Conservation (phyloP, 1,139 yeast species). For the Candida sp. region DNA sequence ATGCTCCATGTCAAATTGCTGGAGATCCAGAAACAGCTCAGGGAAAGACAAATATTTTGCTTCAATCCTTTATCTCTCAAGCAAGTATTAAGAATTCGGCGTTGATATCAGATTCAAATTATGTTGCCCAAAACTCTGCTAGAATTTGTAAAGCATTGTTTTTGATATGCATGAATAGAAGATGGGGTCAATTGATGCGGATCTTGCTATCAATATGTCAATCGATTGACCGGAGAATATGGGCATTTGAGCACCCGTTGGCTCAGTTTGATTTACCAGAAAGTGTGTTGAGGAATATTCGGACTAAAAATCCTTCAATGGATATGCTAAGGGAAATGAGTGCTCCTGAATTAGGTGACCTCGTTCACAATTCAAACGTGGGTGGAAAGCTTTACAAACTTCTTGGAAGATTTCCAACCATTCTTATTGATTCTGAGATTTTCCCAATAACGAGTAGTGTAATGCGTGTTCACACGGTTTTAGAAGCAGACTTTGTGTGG, state of each 20-base stretch:
- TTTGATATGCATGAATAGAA: conserved; percentile 76
- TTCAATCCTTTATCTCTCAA: conserved; percentile 86
- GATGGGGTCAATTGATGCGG: conserved; percentile 84
- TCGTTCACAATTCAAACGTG: conserved; percentile 77
- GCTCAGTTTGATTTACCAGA: conserved; percentile 81
- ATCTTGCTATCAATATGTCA: conserved; percentile 79
- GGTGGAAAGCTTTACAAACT: conserved; percentile 62
- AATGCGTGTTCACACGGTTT: conserved; percentile 68
- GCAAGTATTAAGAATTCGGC: conserved; percentile 75
- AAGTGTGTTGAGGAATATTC: conserved; percentile 59
- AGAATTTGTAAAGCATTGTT: conserved; percentile 92
- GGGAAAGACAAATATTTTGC: conserved; percentile 82
- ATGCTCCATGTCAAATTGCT: conserved; percentile 79
- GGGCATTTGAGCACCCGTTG: conserved; percentile 93
- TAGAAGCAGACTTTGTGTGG: conserved; percentile 83
- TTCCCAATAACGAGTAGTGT: conserved; percentile 89
- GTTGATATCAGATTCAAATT: conserved; percentile 79
- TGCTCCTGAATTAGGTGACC: conserved; percentile 77
- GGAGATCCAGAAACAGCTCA: conserved; percentile 74
- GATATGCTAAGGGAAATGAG: conserved; percentile 73
- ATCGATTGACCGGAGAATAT: conserved; percentile 75
- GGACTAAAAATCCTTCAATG: conserved; percentile 64
- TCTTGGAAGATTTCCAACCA: conserved; percentile 70
- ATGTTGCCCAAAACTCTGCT: conserved; percentile 94
- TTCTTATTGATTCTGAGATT: conserved; percentile 75